phyloP scores from a whole-genome alignment of 2,329 filamentous ascomycete species.

The Aureobasidium sp. region DNA sequence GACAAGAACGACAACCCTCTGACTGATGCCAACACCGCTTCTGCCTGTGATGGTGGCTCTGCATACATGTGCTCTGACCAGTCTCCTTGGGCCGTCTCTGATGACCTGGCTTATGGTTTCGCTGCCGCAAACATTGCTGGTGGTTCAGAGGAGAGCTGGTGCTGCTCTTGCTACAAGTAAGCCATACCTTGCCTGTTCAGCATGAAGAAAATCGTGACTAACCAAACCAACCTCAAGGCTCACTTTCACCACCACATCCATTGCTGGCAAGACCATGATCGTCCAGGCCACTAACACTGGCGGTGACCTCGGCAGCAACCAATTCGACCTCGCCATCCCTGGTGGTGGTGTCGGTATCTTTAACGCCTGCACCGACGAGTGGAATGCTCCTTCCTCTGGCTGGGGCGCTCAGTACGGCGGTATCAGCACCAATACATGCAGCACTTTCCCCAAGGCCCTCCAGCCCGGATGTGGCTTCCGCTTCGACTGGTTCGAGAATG shows the following conservation, averaged over 20 bases:
- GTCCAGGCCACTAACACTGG: conserved; percentile 60
- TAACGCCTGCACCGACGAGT: conserved; percentile 38
- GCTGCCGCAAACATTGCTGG: conserved; percentile 53
- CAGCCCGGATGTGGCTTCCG: conserved; percentile 56
- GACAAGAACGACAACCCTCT: conserved; percentile 50
- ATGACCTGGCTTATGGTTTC: conserved; percentile 56
- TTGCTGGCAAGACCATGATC: conserved; percentile 56
- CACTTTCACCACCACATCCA: conserved; percentile 50
- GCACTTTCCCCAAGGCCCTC: conserved; percentile 46
- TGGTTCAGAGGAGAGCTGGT: conserved; percentile 54
- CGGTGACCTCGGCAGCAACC: conserved; percentile 49
- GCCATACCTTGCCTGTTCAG: conserved; percentile 1
- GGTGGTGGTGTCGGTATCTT: conserved; percentile 53
- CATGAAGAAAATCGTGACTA: background rate
- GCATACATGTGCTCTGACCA: conserved; percentile 58
- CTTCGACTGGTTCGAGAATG: conserved; percentile 53
- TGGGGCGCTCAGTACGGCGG: conserved; percentile 57
- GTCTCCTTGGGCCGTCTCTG: conserved; percentile 55
- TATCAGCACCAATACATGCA: conserved; percentile 45
- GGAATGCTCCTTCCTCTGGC: conserved; percentile 40
- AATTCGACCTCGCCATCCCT: conserved; percentile 49
- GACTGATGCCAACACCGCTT: conserved; percentile 40
- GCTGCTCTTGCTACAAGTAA: conserved; percentile 57
- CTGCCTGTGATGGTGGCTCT: conserved; percentile 51
- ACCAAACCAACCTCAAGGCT: conserved; percentile 28